Percentiles rank a stretch among this genome's conserved stretches.
These are phyloP conservation scores for Eremothecium coryli DNA, from an alignment of 1,139 yeast species.

Conservation along the genomic window DNA sequence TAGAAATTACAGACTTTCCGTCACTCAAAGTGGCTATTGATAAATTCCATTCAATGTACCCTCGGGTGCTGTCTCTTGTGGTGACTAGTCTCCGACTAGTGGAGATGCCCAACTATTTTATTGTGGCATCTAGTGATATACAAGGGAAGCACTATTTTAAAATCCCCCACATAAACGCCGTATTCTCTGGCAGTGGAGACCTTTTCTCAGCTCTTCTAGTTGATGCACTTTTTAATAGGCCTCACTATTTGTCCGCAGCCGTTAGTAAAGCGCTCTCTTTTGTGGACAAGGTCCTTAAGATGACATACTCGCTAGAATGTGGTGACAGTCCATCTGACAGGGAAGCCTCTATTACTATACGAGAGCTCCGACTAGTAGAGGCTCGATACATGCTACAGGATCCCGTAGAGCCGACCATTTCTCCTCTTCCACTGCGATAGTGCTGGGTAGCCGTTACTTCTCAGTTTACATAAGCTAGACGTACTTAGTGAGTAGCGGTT, in stretches of 20 bases:
- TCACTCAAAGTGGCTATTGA: slow-evolving; percentile 41
- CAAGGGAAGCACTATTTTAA: slow-evolving; percentile 33
- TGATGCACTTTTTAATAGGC: slow-evolving; percentile 36
- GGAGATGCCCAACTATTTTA: slow-evolving; percentile 29
- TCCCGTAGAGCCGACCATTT: too few species aligned
- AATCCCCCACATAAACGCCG: slow-evolving; percentile 53
- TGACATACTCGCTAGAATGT: slow-evolving; percentile 25
- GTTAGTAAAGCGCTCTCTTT: slow-evolving; percentile 29
- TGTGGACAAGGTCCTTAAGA: slow-evolving; percentile 28
- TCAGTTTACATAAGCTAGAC: too few species aligned
- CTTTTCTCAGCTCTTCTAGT: slow-evolving; percentile 70
- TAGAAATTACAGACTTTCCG: slow-evolving; percentile 36
- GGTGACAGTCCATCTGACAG: too few species aligned
- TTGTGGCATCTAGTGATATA: slow-evolving; percentile 44
- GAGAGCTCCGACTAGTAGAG: too few species aligned
- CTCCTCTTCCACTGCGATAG: too few species aligned
- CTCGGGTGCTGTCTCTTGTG: slow-evolving; percentile 52
- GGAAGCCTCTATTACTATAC: too few species aligned
- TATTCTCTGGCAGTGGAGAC: slow-evolving; percentile 92
- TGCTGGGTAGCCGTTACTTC: too few species aligned
- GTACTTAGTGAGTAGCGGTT: too few species aligned
- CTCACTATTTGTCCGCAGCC: slow-evolving; percentile 16
- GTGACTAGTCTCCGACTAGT: slow-evolving; percentile 49
- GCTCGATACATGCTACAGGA: too few species aligned
- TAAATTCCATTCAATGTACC: slow-evolving; percentile 41